Conservation (phyloP, 805 yeast genomes). For the Hanseniaspora hatyaiensis region DNA sequence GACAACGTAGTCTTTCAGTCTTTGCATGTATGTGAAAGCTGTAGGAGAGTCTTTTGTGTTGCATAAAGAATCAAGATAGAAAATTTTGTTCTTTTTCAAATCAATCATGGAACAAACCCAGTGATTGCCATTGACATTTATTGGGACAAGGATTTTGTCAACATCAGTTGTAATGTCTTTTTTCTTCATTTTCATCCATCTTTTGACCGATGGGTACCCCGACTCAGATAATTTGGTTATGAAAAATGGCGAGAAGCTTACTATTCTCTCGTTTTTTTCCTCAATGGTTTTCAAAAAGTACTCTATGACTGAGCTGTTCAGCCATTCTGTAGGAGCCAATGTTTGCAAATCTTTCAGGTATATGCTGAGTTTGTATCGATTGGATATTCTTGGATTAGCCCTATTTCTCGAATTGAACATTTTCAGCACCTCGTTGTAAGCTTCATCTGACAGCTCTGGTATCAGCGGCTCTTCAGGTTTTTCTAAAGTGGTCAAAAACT, state of each 20-base stretch:
- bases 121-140: conserved; percentile 72
- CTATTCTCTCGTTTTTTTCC: conserved; percentile 33
- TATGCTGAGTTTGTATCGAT: conserved; percentile 44
- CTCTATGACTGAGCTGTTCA: conserved; percentile 85
- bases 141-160: conserved; percentile 65
- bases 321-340: conserved; percentile 61
- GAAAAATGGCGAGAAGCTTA: conserved; percentile 81
- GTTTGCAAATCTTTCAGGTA: conserved; percentile 58
- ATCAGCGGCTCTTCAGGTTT: conserved; percentile 28
- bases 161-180: conserved; percentile 46
- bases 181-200: conserved; percentile 75
- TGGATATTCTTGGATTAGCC: conserved; percentile 21
- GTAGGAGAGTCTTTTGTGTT: conserved; percentile 31
- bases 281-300: conserved; percentile 45
- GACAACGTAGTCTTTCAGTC: conserved; percentile 49
- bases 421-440: conserved; percentile 22
- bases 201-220: conserved; percentile 70
- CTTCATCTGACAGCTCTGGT: conserved; percentile 22
- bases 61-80: conserved; percentile 66
- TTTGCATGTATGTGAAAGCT: conserved; percentile 33
- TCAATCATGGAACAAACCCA: conserved; percentile 85
- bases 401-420: conserved; percentile 26
- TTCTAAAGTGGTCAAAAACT: conserved; percentile 35
- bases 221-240: conserved; percentile 55
- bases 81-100: conserved; percentile 44